Base-by-base conservation (phyloP, 2,329 filamentous ascomycete genomes). In the Alternaria angustiovoidea region DNA sequence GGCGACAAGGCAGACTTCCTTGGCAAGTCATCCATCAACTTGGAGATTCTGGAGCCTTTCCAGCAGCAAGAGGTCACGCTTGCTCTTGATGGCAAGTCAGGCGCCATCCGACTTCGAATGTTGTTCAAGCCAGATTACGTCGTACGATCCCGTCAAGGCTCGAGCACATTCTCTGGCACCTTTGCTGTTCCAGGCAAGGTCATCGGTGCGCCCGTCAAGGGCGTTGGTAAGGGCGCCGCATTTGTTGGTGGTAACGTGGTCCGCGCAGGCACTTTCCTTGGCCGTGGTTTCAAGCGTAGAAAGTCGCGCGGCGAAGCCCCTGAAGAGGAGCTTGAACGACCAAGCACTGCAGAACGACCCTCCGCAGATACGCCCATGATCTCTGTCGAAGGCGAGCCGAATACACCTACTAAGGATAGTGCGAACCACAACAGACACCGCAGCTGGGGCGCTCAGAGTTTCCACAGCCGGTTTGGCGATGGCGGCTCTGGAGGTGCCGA, bases 71-170 rank as follows among this genome's bases (percentile, higher is more conserved):
- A 96, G 75, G 84, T 93, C 32, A 88, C 84, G 11, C 86, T 96
- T 30, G 81, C 86, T 1, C 84, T 99, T 2, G 92, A 97, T 72
- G 95, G 95, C 30, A 96, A 97, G 79, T 96, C 92, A 4, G 95
- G 95, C 30, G 87, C 86, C 2, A 84, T 99, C 51, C 88, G 92
- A 48, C 79, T 99, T 63, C 91, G 92, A 67, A 86, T 99, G 75
- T 83, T 98, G 24, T 99, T 99, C 88, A 93, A 93, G 63, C 93
- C 95, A 12, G 89, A 93, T 75, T 99, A 98, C 74, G 90, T 99
- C 61, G 91, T 90, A 14, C 89, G 95, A 56, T 87, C 91, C 12
- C 87, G 93, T 49, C 92, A 97, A 78, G 95, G 95, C 52, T 95
- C 93, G 0, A 93, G 93, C 0, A 97, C 94, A 1, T 97, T 99